Conservation (phyloP, 2,329 filamentous ascomycete species). For the Ascochyta viciae-villosae region DNA sequence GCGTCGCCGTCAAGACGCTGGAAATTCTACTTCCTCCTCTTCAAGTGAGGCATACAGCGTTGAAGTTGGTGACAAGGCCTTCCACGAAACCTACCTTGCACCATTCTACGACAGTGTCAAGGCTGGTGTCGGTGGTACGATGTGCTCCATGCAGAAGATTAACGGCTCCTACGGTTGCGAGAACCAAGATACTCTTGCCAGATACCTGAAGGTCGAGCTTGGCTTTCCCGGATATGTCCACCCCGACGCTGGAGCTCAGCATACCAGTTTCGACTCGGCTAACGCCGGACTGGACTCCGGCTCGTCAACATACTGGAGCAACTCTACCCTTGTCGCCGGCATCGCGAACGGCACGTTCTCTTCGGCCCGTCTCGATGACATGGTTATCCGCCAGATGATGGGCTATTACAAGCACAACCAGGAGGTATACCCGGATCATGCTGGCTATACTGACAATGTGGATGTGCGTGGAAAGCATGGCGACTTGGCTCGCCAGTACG, state of each 20-base stretch:
- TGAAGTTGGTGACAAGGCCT: constrained; percentile 67
- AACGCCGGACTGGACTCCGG: constrained; percentile 53
- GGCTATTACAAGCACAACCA: constrained; percentile 8
- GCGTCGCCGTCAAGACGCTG: constrained; percentile 56
- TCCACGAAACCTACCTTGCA: constrained; percentile 70
- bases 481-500: constrained; percentile 22
- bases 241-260: constrained; percentile 53
- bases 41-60: constrained; percentile 41
- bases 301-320: constrained; percentile 24
- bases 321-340: constrained; percentile 24
- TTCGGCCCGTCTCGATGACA: constrained; percentile 25
- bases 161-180: constrained; percentile 34
- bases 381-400: constrained; percentile 23
- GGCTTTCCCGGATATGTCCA: constrained; percentile 52
- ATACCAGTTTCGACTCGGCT: constrained; percentile 52
- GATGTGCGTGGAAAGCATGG: constrained; percentile 18
- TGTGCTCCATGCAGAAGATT: constrained; percentile 58
- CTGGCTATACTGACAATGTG: constrained; percentile 12
- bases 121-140: constrained; percentile 63
- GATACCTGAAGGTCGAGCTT: constrained; percentile 57
- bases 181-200: constrained; percentile 51
- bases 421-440: constrained; percentile 7
- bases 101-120: constrained; percentile 66
- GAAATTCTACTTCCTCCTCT: constrained; percentile 49
- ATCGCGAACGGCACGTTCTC: constrained; percentile 26